These are phyloP conservation scores for Coemansia sp. DNA, from an alignment of 192 early-diverging fungal genomes.

Conservation along the genomic window DNA sequence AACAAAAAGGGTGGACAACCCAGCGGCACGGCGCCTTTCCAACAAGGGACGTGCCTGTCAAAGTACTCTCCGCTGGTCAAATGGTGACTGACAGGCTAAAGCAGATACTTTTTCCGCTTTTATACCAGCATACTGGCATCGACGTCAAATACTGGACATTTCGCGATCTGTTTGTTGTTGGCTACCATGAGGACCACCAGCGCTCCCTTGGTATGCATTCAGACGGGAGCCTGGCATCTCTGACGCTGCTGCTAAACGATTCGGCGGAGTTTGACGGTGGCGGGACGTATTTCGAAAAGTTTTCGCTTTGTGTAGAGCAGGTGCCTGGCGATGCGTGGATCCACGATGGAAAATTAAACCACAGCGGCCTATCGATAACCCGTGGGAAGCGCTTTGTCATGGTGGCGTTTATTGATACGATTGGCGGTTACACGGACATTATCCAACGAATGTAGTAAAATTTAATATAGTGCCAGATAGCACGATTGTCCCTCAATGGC, in stretches of 20 bases:
- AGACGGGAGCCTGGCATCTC: slow-evolving; percentile 57
- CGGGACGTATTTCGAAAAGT: slow-evolving; percentile 48
- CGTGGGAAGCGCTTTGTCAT: slow-evolving; percentile 42
- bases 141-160: slow-evolving; percentile 33
- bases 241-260: slow-evolving; percentile 54
- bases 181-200: slow-evolving; percentile 50
- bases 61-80: neutral
- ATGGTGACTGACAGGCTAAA: slow-evolving; percentile 4
- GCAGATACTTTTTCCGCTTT: slow-evolving; percentile 7
- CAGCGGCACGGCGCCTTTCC: slow-evolving; percentile 56
- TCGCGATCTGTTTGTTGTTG: slow-evolving; percentile 52
- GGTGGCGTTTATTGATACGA: slow-evolving; percentile 59
- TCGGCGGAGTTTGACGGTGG: slow-evolving; percentile 54
- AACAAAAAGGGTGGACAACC: slow-evolving; percentile 30
- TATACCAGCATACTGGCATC: slow-evolving; percentile 33
- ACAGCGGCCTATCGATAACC: slow-evolving; percentile 47
- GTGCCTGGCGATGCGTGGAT: slow-evolving; percentile 49
- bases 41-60: slow-evolving; percentile 51
- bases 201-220: slow-evolving; percentile 46
- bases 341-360: slow-evolving; percentile 49
- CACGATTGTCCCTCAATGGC: neutral
- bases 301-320: slow-evolving; percentile 12
- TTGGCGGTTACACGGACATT: slow-evolving; percentile 16
- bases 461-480: neutral
- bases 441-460: neutral